Conservation (phyloP, 2,329 filamentous ascomycete genomes). For the Apiospora rasikravindrae region DNA sequence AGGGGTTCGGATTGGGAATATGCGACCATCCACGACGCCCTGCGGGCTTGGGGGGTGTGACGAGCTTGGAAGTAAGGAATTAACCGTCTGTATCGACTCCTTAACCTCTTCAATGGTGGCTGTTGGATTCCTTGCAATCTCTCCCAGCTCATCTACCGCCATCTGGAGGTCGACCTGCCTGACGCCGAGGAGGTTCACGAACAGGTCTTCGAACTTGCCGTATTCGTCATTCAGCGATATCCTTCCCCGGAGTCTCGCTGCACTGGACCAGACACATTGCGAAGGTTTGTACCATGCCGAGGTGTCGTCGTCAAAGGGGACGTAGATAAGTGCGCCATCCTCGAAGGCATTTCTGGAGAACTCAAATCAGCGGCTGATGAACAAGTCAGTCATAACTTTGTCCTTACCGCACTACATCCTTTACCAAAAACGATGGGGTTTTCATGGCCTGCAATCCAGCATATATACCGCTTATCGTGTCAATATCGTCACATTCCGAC, state of each 20-base stretch:
- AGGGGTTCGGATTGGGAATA: slow-evolving; percentile 35
- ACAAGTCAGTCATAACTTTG: neutral
- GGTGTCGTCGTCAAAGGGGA: neutral
- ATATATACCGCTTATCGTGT: neutral
- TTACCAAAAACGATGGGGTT: neutral
- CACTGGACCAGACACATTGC: slow-evolving; percentile 43
- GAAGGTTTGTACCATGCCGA: slow-evolving; percentile 35
- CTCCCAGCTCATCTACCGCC: slow-evolving; percentile 38
- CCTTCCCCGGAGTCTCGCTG: slow-evolving; percentile 35
- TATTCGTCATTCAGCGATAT: slow-evolving; percentile 37
- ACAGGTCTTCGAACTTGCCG: slow-evolving; percentile 36
- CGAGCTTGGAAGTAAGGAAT: slow-evolving; percentile 35
- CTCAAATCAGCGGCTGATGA: neutral
- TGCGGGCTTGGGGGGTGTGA: neutral
- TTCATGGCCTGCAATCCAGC: neutral
- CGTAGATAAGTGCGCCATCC: neutral
- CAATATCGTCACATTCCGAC: neutral
- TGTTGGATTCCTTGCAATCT: slow-evolving; percentile 23
- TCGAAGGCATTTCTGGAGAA: neutral
- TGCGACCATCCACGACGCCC: slow-evolving; percentile 18
- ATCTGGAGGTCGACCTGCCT: slow-evolving; percentile 37
- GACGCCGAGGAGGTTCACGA: slow-evolving; percentile 37
- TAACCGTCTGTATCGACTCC: slow-evolving; percentile 39
- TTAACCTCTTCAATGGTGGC: slow-evolving; percentile 34
- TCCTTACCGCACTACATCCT: neutral